Percentiles rank a stretch among this genome's conserved stretches.
Evolutionary conservation across 352 stramenopile species (phyloP).

Genomic region (Globisporangium irregulare): DNA sequence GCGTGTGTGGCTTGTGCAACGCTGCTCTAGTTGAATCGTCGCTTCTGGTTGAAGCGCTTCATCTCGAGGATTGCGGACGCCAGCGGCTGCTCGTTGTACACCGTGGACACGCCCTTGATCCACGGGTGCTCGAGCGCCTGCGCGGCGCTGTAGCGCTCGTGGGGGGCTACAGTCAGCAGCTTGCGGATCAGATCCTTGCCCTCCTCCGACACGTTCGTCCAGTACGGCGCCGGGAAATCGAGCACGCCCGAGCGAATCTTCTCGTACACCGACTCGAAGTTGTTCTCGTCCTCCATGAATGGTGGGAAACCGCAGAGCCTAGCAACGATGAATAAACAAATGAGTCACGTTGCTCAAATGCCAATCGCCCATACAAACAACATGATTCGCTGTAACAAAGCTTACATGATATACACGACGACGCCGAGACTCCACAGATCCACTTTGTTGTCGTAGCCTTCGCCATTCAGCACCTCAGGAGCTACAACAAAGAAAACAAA

Average conservation of each 20-base stretch:
- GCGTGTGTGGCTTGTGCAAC: not conserved
- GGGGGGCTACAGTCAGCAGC: constrained; percentile 69
- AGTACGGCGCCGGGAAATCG: constrained; percentile 82
- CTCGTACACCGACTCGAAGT: constrained; percentile 78
- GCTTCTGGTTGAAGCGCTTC: constrained; percentile 89
- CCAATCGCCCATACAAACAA: not conserved
- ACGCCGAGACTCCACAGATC: constrained; percentile 85
- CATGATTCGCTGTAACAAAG: not conserved
- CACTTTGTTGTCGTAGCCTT: constrained; percentile 87
- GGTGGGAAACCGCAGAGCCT: constrained; percentile 82
- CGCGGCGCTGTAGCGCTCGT: constrained; percentile 68
- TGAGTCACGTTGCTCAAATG: not conserved
- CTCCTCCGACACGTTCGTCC: constrained; percentile 82
- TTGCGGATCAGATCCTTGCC: constrained; percentile 82
- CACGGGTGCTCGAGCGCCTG: constrained; percentile 77
- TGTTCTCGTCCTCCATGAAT: constrained; percentile 80
- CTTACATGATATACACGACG: constrained; percentile 87
- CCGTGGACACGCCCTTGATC: constrained; percentile 74
- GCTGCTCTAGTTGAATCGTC: constrained; percentile 63
- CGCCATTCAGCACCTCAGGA: constrained; percentile 79
- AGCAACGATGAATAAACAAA: not conserved
- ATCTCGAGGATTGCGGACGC: constrained; percentile 83
- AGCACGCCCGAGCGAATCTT: constrained; percentile 81
- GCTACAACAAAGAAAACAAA: constrained; percentile 23
- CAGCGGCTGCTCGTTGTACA: constrained; percentile 78